Percentiles rank a stretch among this genome's conserved stretches.
phyloP scores from a whole-genome alignment of 2,329 filamentous ascomycete species.

The Xylaria sp. region DNA sequence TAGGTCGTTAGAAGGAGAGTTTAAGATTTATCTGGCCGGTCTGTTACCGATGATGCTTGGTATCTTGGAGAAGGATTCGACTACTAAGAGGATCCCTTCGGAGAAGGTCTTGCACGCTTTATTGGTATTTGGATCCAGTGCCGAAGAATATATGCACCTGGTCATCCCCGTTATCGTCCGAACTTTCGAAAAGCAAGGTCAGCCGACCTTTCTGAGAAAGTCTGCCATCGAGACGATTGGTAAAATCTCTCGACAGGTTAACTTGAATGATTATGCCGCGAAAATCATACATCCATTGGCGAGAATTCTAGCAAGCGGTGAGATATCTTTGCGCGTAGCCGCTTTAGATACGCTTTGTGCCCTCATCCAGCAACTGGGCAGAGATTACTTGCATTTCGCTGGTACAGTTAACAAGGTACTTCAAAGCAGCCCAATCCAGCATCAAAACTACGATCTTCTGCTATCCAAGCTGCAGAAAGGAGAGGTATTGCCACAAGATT shows the following conservation, averaged over 20 bases:
- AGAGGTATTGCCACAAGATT: slow-evolving; percentile 91
- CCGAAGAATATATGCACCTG: slow-evolving; percentile 98
- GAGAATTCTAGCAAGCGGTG: slow-evolving; percentile 78
- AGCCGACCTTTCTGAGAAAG: slow-evolving; percentile 82
- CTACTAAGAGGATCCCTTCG: slow-evolving; percentile 79
- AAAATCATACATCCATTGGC: slow-evolving; percentile 95
- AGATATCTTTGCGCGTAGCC: slow-evolving; percentile 78
- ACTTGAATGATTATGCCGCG: slow-evolving; percentile 95
- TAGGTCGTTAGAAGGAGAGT: slow-evolving; percentile 93
- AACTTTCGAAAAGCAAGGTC: slow-evolving; percentile 89
- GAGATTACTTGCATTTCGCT: slow-evolving; percentile 94
- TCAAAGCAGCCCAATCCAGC: slow-evolving; percentile 80
- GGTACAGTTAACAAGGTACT: slow-evolving; percentile 91
- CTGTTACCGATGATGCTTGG: slow-evolving; percentile 94
- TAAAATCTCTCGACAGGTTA: slow-evolving; percentile 93
- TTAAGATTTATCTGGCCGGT: slow-evolving; percentile 93
- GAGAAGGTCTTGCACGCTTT: slow-evolving; percentile 95
- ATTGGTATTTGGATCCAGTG: slow-evolving; percentile 92
- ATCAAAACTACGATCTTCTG: slow-evolving; percentile 91
- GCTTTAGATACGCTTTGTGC: slow-evolving; percentile 95
- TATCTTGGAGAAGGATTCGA: slow-evolving; percentile 86
- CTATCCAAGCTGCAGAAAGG: slow-evolving; percentile 94
- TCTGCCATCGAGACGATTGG: slow-evolving; percentile 94
- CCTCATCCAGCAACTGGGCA: slow-evolving; percentile 93
- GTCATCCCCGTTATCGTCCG: slow-evolving; percentile 96